Base-by-base conservation (phyloP, 1,284 basidiomycete species). In the Meripilus lineatus region DNA sequence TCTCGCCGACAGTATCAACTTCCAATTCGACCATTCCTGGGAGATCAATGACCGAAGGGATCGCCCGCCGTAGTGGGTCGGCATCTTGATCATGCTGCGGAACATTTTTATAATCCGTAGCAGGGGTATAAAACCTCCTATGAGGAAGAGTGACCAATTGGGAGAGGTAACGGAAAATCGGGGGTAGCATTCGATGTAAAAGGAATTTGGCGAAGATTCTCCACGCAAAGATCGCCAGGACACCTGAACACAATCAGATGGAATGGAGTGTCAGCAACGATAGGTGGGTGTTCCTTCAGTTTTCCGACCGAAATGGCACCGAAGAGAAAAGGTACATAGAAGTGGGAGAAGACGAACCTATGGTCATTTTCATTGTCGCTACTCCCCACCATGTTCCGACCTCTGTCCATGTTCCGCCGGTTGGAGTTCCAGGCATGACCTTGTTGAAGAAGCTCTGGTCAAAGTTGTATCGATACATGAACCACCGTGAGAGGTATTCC, bases 41-140 rank as follows among this genome's bases (percentile, higher is more conserved):
- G 11, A 95, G 69, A 59, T 94, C 88, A 44, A 94, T 84, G 28
- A 95, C 81, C 58, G 84, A 89, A 5, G 93, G 93, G 51, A 94
- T 82, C 0, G 89, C 71, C 35, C 79, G 78, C 41, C 94, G 67
- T 14, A 18, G 17, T 22, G 15, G 14, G 17, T 38, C 21, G 6
- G 15, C 20, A 2, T 70, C 71, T 51, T 67, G 58, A 40, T 84
- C 77, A n/a, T n/a, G n/a, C 15, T 71, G 71, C 0, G 86, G 87
- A 1, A 84, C 75, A 32, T 64, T 72, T 30, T 73, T 74, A 63
- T 93, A 93, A 55, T 91, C 89, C 52, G 89, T 93, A 6, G 92
- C 92, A 17, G 90, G 85, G 1, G 81, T 89, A 62, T 94, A 94
- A 65, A 89, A 90, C 17, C 88, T 73, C 33, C 92, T 75, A 50